Evolutionary conservation across 768 basidiomycete species (phyloP).

Genomic region (Tulasnella sp.): DNA sequence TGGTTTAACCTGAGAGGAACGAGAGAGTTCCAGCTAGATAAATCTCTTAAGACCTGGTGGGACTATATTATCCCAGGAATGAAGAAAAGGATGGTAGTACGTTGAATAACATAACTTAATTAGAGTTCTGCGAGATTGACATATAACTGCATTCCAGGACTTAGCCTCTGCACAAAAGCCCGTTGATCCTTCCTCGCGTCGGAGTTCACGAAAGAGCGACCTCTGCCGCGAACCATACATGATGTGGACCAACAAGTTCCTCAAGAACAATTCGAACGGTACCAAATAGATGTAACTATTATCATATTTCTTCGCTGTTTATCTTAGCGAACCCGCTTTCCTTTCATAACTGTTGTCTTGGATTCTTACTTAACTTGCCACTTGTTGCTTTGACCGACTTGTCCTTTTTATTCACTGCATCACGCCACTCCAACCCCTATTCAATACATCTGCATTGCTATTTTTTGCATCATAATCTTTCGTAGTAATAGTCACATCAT

Average conservation of each 20-base stretch:
- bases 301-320: not conserved
- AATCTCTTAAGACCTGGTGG: slow-evolving; percentile 70
- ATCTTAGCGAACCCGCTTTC: too few relatives aligned
- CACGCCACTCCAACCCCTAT: too few relatives aligned
- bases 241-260: slow-evolving; percentile 75
- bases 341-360: too few relatives aligned
- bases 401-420: too few relatives aligned
- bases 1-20: slow-evolving; percentile 92
- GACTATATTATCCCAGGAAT: slow-evolving; percentile 68
- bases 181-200: slow-evolving; percentile 29
- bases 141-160: not conserved
- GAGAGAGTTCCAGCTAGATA: slow-evolving; percentile 71
- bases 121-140: not conserved
- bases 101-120: slow-evolving; percentile 23
- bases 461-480: too few relatives aligned
- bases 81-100: slow-evolving; percentile 57
- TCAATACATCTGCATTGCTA: too few relatives aligned
- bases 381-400: too few relatives aligned
- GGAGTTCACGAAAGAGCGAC: slow-evolving; percentile 61
- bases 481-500: too few relatives aligned
- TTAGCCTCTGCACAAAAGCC: not conserved
- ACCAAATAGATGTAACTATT: not conserved
- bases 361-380: too few relatives aligned
- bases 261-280: slow-evolving; percentile 28
- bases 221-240: slow-evolving; percentile 65